Evolutionary conservation across 306 rosid species (phyloP).

Genomic region (Vicia villosa): DNA sequence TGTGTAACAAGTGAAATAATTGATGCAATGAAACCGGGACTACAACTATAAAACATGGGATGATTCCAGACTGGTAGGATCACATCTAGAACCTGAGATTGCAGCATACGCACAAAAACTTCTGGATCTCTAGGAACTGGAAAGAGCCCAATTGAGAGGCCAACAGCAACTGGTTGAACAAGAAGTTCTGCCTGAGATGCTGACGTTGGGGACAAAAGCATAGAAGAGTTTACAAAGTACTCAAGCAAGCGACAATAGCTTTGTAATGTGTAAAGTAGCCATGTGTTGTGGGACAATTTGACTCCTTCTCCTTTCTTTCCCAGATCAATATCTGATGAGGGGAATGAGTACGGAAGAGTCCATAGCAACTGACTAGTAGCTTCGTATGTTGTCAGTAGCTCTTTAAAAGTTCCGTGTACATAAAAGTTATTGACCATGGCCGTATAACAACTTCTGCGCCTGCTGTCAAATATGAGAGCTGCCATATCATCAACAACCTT

Average conservation of each 20-base stretch:
- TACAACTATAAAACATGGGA: conserved; percentile 74
- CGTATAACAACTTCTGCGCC: conserved; percentile 84
- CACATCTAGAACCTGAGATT: conserved; percentile 92
- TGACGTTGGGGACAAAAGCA: conserved; percentile 81
- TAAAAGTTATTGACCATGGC: conserved; percentile 90
- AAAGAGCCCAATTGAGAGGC: conserved; percentile 91
- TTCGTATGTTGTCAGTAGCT: conserved; percentile 86
- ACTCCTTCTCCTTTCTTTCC: conserved; percentile 71
- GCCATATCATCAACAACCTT: conserved; percentile 93
- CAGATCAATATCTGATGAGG: conserved; percentile 56
- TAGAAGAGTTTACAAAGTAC: conserved; percentile 91
- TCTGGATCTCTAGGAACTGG: conserved; percentile 99
- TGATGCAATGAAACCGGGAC: conserved; percentile 83
- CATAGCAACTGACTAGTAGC: conserved; percentile 98
- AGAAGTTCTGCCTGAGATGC: conserved; percentile 91
- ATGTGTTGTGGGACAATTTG: conserved; percentile 67
- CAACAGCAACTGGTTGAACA: conserved; percentile 95
- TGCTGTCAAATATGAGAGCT: conserved; percentile 77
- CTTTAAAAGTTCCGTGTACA: conserved; percentile 93
- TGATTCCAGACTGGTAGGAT: conserved; percentile 93
- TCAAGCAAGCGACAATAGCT: conserved; percentile 85
- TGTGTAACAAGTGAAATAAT: conserved; percentile 84
- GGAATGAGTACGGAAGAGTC: conserved; percentile 67
- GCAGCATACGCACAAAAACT: conserved; percentile 93
- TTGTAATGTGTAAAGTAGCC: conserved; percentile 93